A percentile compares a stretch with the other conserved stretches of the same genome.
Evolutionary conservation across 108 stramenopile genomes (phyloP).

Genomic region (Stephanodiscus minutulus): DNA sequence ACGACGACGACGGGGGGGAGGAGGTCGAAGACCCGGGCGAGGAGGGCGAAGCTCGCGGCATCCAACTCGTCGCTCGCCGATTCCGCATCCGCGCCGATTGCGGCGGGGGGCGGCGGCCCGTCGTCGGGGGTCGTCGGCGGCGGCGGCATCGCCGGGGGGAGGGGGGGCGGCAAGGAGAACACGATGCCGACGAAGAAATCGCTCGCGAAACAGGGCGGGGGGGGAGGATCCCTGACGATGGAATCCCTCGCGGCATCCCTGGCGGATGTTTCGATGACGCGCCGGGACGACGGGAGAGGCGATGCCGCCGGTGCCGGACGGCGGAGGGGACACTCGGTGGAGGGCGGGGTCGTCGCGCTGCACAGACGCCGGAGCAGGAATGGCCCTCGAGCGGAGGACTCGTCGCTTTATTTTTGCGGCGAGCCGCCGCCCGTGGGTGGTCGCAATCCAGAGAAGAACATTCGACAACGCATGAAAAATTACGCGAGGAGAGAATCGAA

Average conservation of each 20-base stretch:
- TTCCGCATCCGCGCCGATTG: too few relatives aligned
- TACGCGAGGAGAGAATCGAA: neutral
- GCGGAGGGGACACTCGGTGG: neutral
- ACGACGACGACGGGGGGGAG: too few relatives aligned
- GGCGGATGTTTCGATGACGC: neutral
- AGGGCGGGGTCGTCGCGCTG: neutral
- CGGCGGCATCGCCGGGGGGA: neutral
- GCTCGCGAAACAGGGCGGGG: neutral
- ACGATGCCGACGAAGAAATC: conserved; percentile 4
- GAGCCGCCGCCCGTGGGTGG: neutral
- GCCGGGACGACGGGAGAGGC: neutral
- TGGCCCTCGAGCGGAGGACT: neutral
- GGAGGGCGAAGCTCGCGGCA: conserved; percentile 10
- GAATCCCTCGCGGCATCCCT: conserved; percentile 24
- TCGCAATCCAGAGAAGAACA: neutral
- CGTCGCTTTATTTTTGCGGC: conserved; percentile 6
- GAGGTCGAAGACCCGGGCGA: conserved; percentile 12
- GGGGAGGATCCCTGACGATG: conserved; percentile 16
- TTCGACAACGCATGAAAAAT: neutral
- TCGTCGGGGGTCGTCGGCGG: neutral
- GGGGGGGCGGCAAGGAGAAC: conserved; percentile 17
- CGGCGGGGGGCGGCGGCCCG: too few relatives aligned
- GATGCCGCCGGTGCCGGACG: neutral
- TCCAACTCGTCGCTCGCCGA: conserved; percentile 24
- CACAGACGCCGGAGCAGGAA: neutral